These are phyloP conservation scores for Amylostereum areolatum DNA, from an alignment of 1,284 basidiomycete genomes.

Conservation along the genomic window DNA sequence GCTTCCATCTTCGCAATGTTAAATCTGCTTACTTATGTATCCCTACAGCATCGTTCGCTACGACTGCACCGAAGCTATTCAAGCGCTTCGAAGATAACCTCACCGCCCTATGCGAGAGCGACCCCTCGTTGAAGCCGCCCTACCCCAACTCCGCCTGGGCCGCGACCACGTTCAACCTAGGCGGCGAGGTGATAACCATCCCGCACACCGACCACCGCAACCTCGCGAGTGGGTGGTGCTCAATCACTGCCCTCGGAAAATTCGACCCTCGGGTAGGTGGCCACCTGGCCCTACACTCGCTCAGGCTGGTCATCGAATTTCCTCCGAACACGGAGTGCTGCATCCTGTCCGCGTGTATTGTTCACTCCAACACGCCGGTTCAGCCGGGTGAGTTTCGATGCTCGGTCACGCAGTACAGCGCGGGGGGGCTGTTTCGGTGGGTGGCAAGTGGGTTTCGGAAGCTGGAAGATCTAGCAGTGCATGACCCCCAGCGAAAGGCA, in stretches of 20 bases:
- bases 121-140: too few species aligned
- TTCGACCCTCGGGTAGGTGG: slow-evolving; percentile 3
- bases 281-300: slow-evolving; percentile 1
- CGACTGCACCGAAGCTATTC: too few species aligned
- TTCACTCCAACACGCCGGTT: slow-evolving; percentile 2
- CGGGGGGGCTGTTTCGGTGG: slow-evolving; percentile 2
- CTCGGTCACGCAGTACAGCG: slow-evolving; percentile 4
- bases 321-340: neutral
- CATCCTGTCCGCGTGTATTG: neutral
- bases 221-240: slow-evolving; percentile 9
- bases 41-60: too few species aligned
- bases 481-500: too few species aligned
- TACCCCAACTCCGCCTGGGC: too few species aligned
- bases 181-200: slow-evolving; percentile 3
- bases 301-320: slow-evolving; percentile 2
- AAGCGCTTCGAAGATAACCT: too few species aligned
- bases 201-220: slow-evolving; percentile 16
- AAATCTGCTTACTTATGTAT: too few species aligned
- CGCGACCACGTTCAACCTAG: slow-evolving; percentile 16
- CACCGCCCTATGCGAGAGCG: too few species aligned
- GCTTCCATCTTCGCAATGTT: too few species aligned
- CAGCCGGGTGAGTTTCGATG: neutral
- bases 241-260: neutral
- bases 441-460: neutral
- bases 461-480: too few species aligned